Evolutionary conservation across 2,329 filamentous ascomycete species (phyloP).

Genomic region (Aureobasidium pullulans): DNA sequence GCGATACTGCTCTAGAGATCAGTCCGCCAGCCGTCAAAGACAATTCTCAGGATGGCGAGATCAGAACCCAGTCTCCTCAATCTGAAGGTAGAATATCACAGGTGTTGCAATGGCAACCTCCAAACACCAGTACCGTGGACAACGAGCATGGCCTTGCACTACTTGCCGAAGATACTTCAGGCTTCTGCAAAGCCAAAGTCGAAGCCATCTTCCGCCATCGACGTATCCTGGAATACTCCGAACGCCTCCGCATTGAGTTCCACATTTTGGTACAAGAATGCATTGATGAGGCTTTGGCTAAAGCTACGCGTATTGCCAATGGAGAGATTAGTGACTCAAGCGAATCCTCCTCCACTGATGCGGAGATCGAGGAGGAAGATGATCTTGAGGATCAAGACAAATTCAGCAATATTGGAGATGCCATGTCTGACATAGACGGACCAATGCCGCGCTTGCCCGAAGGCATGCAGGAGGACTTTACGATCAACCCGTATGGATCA

Average conservation of each 20-base stretch:
- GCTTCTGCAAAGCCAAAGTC: constrained; percentile 76
- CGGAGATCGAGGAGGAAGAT: constrained; percentile 21
- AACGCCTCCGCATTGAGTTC: constrained; percentile 91
- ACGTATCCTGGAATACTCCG: constrained; percentile 89
- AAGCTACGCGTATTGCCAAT: constrained; percentile 79
- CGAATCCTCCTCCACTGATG: constrained; percentile 22
- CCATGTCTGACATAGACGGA: constrained; percentile 5
- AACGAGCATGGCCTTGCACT: constrained; percentile 85
- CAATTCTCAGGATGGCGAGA: constrained; percentile 60
- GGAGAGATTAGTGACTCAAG: constrained; percentile 76
- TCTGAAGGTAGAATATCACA: constrained; percentile 93
- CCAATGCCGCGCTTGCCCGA: background rate
- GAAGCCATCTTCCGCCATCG: constrained; percentile 89
- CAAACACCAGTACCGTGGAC: constrained; percentile 81
- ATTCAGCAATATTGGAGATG: background rate
- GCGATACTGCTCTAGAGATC: constrained; percentile 91
- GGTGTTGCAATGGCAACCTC: constrained; percentile 93
- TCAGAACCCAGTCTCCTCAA: constrained; percentile 89
- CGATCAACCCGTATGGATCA: constrained; percentile 6
- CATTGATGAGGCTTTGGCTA: constrained; percentile 83
- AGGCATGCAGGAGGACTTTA: constrained; percentile 11
- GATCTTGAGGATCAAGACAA: constrained; percentile 45
- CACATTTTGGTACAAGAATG: constrained; percentile 90
- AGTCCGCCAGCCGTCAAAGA: constrained; percentile 92
- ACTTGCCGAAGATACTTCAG: constrained; percentile 85